Evolutionary conservation across 2,329 filamentous ascomycete genomes (phyloP), one percentile per base, ranked within the genome.

Genomic region (Aspergillus transmontanensis): DNA sequence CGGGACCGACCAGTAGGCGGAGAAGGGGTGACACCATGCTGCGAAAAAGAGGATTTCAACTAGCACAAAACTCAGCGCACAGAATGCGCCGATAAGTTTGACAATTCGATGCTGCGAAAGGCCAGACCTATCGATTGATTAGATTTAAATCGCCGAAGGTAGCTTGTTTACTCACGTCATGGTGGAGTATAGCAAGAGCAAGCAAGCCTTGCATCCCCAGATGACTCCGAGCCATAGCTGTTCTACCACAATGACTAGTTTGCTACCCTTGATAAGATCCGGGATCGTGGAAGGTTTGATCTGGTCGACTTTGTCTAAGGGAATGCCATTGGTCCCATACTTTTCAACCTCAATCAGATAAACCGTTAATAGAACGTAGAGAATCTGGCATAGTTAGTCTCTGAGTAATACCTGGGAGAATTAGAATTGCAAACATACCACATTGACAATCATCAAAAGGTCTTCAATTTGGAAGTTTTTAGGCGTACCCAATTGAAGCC

Each of bases 11-110:
- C 83, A 87, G 66, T 86, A 87, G 58, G 84, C 78, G 10, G 74
- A 67, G 45, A 84, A 83, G 0, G 85, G 85, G 5, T 78, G 76
- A 66, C 85, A 87, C 85, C 85, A 87, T 48, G 81, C 83, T 26
- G 76, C 84, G 16, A 85, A 76, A 68, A 85, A 86, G 19, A 85
- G 71, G 26, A 84, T 74, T 26, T 83, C 79, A 71, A 85, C 83
- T 12, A 85, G 60, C 48, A 85, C 59, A 58, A 84, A 86, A 2
- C 79, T 78, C 7, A 80, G 10, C 3, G 66, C 76, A 61, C 82
- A 81, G 65, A 85, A 85, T 12, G 66, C 71, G 7, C 79, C 74
- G 1, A 84, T 80, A 11, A 76, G 63, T 39, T 82, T 78, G 60
- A 86, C 81, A 9, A 75, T 65, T 56, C 72, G 67, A 34, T 80